Evolutionary conservation across 768 basidiomycete species (phyloP).

Genomic region (Russula sp.): DNA sequence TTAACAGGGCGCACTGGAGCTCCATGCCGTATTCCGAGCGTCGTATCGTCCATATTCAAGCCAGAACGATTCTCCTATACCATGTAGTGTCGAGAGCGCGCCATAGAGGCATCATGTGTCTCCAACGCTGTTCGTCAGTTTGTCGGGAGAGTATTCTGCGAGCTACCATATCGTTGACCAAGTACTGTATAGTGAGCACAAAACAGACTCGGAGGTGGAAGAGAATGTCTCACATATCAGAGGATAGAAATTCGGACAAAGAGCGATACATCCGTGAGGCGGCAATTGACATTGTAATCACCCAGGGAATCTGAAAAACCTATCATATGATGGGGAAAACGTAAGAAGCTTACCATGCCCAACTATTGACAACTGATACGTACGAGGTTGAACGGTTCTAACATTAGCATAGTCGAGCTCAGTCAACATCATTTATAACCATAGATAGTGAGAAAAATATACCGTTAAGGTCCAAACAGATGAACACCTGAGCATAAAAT

Average conservation of each 20-base stretch:
- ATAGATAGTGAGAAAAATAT: neutral
- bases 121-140: neutral
- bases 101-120: no score
- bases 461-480: neutral
- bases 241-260: neutral
- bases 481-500: neutral
- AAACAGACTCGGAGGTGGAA: no score
- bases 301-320: neutral
- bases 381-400: neutral
- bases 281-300: neutral
- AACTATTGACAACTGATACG: neutral
- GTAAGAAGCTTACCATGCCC: neutral
- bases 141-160: neutral
- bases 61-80: no score
- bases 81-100: no score
- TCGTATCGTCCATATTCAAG: neutral
- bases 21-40: no score
- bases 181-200: neutral
- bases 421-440: neutral
- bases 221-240: neutral
- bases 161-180: neutral
- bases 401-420: neutral
- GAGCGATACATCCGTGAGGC: slow-evolving; percentile 2
- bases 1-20: neutral
- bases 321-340: neutral